phyloP scores from a whole-genome alignment of 2,329 filamentous ascomycete genomes.

The Stenocarpella maydis region DNA sequence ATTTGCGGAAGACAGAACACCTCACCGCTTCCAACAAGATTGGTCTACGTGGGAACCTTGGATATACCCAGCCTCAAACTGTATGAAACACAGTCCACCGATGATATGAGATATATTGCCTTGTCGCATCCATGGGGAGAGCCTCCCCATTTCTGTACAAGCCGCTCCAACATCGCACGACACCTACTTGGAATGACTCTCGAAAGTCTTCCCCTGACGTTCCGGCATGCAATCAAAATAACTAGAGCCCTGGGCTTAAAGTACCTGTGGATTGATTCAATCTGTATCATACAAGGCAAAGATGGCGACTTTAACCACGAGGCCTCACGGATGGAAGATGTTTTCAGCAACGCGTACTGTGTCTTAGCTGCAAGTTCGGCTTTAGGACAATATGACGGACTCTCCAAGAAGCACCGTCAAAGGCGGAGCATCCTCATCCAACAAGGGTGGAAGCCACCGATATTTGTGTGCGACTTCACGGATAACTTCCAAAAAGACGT shows the following conservation, averaged over 20 bases:
- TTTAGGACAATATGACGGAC: conserved; percentile 33
- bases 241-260: conserved; percentile 31
- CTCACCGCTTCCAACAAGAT: too few relatives aligned
- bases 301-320: conserved; percentile 38
- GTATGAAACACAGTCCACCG: too few relatives aligned
- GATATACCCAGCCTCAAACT: too few relatives aligned
- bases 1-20: too few relatives aligned
- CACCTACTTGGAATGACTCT: conserved; percentile 23
- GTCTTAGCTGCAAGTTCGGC: conserved; percentile 40
- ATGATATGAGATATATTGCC: too few relatives aligned
- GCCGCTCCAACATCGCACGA: not conserved
- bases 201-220: conserved; percentile 24
- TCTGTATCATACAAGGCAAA: conserved; percentile 40
- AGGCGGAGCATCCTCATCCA: too few relatives aligned
- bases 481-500: conserved; percentile 48
- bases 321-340: conserved; percentile 41
- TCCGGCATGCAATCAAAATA: conserved; percentile 34
- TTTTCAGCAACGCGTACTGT: conserved; percentile 42
- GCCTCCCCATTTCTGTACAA: conserved; percentile 34
- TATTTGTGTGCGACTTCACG: too few relatives aligned
- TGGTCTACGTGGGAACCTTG: too few relatives aligned
- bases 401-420: too few relatives aligned
- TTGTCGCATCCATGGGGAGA: conserved; percentile 42
- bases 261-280: conserved; percentile 41
- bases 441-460: too few relatives aligned